Percentiles rank a stretch among this genome's conserved stretches.
Evolutionary conservation across 352 stramenopile genomes (phyloP).

Genomic region (Phytophthora colocasiae): DNA sequence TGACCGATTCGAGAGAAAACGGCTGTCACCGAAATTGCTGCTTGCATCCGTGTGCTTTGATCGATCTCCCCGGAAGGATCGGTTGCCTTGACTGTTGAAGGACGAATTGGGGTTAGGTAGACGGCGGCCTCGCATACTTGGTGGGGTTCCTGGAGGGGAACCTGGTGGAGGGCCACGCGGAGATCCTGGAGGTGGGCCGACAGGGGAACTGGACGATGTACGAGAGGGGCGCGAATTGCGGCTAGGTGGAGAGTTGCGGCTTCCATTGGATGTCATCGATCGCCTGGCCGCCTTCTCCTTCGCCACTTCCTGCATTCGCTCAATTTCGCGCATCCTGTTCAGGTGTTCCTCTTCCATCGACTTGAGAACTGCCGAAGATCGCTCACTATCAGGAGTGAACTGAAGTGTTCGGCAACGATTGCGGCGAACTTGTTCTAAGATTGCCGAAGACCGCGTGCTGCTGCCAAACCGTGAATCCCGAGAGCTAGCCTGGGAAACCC

Average conservation of each 20-base stretch:
- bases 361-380: conserved; percentile 40
- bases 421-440: conserved; percentile 52
- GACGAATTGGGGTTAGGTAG: conserved; percentile 20
- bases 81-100: conserved; percentile 17
- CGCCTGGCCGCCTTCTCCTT: conserved; percentile 34
- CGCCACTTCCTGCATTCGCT: conserved; percentile 34
- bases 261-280: conserved; percentile 28
- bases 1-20: conserved; percentile 31
- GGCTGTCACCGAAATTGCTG: conserved; percentile 27
- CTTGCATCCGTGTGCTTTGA: conserved; percentile 21
- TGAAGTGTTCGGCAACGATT: conserved; percentile 55
- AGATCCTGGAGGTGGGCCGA: conserved; percentile 10
- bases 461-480: conserved; percentile 32
- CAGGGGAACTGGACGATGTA: background rate
- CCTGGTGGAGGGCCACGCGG: conserved; percentile 9
- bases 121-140: conserved; percentile 29
- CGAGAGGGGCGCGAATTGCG: conserved; percentile 20
- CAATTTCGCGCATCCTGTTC: conserved; percentile 53
- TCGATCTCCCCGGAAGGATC: conserved; percentile 16
- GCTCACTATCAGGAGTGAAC: conserved; percentile 43
- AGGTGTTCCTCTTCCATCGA: conserved; percentile 54
- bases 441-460: conserved; percentile 47
- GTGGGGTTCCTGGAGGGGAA: conserved; percentile 36
- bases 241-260: conserved; percentile 14
- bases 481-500: conserved; percentile 28